Base-by-base conservation (phyloP, 768 basidiomycete genomes). In the Harrya chromipes region DNA sequence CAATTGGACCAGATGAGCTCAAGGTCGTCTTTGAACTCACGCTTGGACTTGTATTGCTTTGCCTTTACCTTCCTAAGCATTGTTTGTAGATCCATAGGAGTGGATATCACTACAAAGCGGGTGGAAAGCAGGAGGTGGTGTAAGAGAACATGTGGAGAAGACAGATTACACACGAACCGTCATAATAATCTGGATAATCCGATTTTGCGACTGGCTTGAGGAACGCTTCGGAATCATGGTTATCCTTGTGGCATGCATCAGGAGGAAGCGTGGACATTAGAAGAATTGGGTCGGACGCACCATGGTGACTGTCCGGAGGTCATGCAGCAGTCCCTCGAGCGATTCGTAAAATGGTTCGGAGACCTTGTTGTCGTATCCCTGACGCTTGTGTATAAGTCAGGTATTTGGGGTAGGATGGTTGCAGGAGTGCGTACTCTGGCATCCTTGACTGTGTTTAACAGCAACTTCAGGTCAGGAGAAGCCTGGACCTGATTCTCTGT, bases 1-100 rank as follows among this genome's bases (percentile, higher is more conserved):
- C 95, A 97, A 57, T 98, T 99, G 40, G 83, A 83, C 97, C 97
- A 99, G 57, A 99, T 97, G 53, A 97, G 81, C 57, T 95, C 90
- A 37, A 99, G 74, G 71, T 99, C 97, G 51, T 90, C 86, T 55
- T 87, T 86, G 70, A 99, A 98, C 60, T 94, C 90, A 55, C 83
- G 77, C 72, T 98, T 98, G 26, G 85, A 90, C 70, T 94, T 94
- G 79, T 97, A 97, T 41, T 82, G 79, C 65, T 89, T 90, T 50
- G 80, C 74, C 73, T 97, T 98, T 65, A 97, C 87, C 70, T 94
- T 94, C 78, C 85, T 92, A 44, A 86, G 77, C 81, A 99, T 89
- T 0, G 94, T 89, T 53, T 84, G 84, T 38, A 98, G 76, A 73
- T 99, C 97, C 97, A 99, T 99, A 5, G 97, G 94, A 54, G 84